Conservation (phyloP, 148 eudicot genomes). For the Camellia granthamiana region DNA sequence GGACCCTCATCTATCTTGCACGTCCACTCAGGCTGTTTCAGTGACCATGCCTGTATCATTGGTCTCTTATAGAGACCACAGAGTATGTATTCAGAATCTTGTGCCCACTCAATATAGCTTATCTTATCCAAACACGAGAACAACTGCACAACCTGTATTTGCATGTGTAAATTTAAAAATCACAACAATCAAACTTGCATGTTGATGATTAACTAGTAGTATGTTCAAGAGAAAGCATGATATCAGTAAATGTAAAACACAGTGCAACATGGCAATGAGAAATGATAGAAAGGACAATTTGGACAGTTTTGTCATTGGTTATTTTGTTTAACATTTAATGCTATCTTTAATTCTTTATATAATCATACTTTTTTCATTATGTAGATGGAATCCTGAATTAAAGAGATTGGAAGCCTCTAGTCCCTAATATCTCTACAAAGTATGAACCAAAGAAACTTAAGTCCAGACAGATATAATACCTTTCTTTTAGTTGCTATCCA, state of each 20-base stretch:
- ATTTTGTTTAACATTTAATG: neutral
- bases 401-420: neutral
- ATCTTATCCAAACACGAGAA: slow-evolving; percentile 95
- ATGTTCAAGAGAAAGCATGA: neutral
- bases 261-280: neutral
- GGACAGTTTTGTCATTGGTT: neutral
- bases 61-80: slow-evolving; percentile 94
- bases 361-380: too few species aligned
- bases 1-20: slow-evolving; percentile 99
- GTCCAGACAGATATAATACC: neutral
- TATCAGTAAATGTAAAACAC: neutral
- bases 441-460: neutral
- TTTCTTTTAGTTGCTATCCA: neutral
- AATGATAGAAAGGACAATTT: neutral
- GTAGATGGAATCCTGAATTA: neutral
- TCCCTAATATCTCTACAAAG: too few species aligned
- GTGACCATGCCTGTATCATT: slow-evolving; percentile 92
- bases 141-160: slow-evolving; percentile 75
- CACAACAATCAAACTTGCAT: neutral
- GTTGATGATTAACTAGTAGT: neutral
- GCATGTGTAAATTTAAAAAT: neutral
- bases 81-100: slow-evolving; percentile 90
- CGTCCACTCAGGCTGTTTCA: slow-evolving; percentile 97
- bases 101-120: slow-evolving; percentile 93
- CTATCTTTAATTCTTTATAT: neutral